These are phyloP conservation scores for Fraxinus excelsior DNA, from an alignment of 257 asterid genomes.

Conservation along the genomic window DNA sequence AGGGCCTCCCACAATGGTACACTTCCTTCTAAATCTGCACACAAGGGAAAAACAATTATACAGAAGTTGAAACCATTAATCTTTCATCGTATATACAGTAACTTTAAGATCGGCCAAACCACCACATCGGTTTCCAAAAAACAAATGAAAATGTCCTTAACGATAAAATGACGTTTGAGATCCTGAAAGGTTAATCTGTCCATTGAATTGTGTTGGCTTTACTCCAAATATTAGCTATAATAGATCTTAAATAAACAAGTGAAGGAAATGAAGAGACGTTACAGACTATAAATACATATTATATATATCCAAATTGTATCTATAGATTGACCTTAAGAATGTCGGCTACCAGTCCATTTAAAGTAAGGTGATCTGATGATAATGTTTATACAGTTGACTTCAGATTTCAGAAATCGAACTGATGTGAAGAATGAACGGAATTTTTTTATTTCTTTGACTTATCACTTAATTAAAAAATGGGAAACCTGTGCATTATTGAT, in stretches of 20 bases:
- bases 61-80: not conserved
- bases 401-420: conserved; percentile 29
- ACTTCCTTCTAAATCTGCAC: conserved; percentile 47
- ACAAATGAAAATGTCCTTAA: not conserved
- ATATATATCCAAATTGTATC: not conserved
- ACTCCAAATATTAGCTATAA: conserved; percentile 14
- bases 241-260: not conserved
- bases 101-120: not conserved
- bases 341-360: not conserved
- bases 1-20: conserved; percentile 57
- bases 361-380: conserved; percentile 16
- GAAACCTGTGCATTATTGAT: not conserved
- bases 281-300: not conserved
- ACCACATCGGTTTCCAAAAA: not conserved
- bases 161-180: not conserved
- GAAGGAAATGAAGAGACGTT: not conserved
- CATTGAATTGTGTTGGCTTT: conserved; percentile 18
- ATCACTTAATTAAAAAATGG: not conserved
- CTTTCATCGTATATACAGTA: not conserved
- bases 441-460: conserved; percentile 20
- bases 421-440: conserved; percentile 12
- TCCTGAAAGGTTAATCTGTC: conserved; percentile 22
- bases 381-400: conserved; percentile 29
- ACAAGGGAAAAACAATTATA: not conserved
- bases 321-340: not conserved